A percentile compares a stretch with the other conserved stretches of the same genome.
These are phyloP conservation scores for Yamadazyma diospyri DNA, from an alignment of 1,139 yeast species.

Conservation along the genomic window DNA sequence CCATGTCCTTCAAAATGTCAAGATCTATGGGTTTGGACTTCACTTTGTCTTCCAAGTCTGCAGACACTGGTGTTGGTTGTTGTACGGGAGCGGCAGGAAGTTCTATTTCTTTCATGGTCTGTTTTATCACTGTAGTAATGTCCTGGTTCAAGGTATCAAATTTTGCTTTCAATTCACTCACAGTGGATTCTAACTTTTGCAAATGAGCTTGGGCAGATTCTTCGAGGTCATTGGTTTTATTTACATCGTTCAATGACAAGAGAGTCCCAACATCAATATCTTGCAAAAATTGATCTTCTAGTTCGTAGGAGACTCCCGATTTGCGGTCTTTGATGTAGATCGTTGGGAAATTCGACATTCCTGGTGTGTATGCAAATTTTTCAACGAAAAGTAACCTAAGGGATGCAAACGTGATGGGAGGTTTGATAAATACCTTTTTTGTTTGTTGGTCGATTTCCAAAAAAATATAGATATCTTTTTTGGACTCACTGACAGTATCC, in stretches of 20 bases:
- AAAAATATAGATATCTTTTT: slow-evolving; percentile 31
- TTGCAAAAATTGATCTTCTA: slow-evolving; percentile 62
- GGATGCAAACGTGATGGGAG: slow-evolving; percentile 59
- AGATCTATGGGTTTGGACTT: too few species aligned
- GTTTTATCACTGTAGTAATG: slow-evolving; percentile 8
- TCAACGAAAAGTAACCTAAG: slow-evolving; percentile 77
- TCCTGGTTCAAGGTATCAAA: slow-evolving; percentile 9
- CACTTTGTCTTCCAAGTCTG: neutral
- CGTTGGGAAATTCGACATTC: slow-evolving; percentile 70
- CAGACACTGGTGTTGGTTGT: slow-evolving; percentile 3
- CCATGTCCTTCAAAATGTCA: slow-evolving; percentile 7
- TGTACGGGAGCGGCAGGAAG: neutral
- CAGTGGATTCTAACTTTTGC: slow-evolving; percentile 3
- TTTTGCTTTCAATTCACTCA: slow-evolving; percentile 7
- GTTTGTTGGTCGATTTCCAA: slow-evolving; percentile 57
- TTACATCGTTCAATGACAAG: slow-evolving; percentile 47
- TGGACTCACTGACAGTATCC: slow-evolving; percentile 2
- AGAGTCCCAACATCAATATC: slow-evolving; percentile 63
- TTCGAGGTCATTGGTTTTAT: slow-evolving; percentile 15
- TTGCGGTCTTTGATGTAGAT: slow-evolving; percentile 67
- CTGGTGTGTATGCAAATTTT: slow-evolving; percentile 81
- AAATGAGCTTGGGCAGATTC: slow-evolving; percentile 7
- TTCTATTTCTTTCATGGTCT: slow-evolving; percentile 9
- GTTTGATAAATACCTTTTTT: slow-evolving; percentile 53
- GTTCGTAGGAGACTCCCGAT: slow-evolving; percentile 65